These are phyloP conservation scores for Setaria italica DNA, from an alignment of 202 grass and related monocot species.

Conservation along the genomic window DNA sequence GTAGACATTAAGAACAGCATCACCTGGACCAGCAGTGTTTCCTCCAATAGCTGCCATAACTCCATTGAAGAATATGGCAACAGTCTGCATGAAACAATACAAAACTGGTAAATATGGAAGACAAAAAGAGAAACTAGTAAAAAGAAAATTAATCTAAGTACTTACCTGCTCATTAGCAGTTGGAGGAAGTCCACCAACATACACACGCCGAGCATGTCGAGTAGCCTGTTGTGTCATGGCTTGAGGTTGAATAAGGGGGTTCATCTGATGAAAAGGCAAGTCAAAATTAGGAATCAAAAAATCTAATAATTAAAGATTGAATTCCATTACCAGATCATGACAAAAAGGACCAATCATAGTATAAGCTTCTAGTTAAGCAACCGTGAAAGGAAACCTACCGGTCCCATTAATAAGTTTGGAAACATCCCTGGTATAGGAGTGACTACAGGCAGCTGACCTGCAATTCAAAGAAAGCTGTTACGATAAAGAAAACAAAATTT, in stretches of 20 bases:
- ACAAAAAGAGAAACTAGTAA: not conserved
- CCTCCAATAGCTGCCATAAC: constrained; percentile 96
- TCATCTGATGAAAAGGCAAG: constrained; percentile 57
- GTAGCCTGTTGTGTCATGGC: constrained; percentile 99
- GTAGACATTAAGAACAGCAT: constrained; percentile 99
- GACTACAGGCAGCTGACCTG: constrained; percentile 70
- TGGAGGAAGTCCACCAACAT: constrained; percentile 94
- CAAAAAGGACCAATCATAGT: not conserved
- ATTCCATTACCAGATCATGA: constrained; percentile 1
- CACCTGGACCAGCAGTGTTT: constrained; percentile 97
- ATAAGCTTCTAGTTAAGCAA: not conserved
- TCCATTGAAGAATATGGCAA: constrained; percentile 95
- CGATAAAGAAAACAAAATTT: not conserved
- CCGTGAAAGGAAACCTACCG: constrained; percentile 53
- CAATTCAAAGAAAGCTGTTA: constrained; percentile 26
- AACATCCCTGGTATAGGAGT: constrained; percentile 73
- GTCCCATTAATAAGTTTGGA: constrained; percentile 82
- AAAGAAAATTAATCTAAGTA: constrained; percentile 28
- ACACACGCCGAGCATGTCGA: constrained; percentile 91
- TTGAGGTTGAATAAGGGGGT: constrained; percentile 90
- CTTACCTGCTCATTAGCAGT: constrained; percentile 87
- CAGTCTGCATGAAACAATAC: constrained; percentile 60
- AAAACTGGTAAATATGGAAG: not conserved
- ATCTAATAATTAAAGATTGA: constrained; percentile 16
- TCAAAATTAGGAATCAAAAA: constrained; percentile 21